phyloP scores from a whole-genome alignment of 2,329 filamentous ascomycete species.

The Ustulina deusta region DNA sequence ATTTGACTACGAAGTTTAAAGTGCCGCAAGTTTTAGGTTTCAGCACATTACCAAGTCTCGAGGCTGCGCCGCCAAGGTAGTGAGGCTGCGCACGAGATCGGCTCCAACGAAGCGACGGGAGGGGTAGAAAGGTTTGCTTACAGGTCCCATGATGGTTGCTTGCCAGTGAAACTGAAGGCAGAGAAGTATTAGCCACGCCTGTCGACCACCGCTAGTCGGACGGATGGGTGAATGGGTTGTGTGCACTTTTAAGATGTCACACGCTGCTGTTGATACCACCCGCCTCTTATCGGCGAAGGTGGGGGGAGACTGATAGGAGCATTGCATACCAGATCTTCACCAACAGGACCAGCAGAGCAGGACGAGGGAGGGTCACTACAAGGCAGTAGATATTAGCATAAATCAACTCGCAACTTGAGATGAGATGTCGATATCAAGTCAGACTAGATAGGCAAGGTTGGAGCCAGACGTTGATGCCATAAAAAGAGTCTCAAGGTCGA shows the following conservation, averaged over 20 bases:
- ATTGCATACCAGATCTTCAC: constrained; percentile 95
- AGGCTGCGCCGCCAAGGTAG: neutral
- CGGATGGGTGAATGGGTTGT: constrained; percentile 36
- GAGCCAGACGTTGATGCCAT: neutral
- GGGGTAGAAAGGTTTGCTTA: constrained; percentile 65
- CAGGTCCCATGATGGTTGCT: constrained; percentile 99
- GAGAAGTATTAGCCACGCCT: constrained; percentile 49
- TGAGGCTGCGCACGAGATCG: constrained; percentile 2
- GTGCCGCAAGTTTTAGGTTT: neutral
- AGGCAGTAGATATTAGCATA: constrained; percentile 38
- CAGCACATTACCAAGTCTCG: neutral
- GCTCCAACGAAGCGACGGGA: constrained; percentile 38
- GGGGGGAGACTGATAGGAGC: constrained; percentile 49
- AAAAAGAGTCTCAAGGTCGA: neutral
- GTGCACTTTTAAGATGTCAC: constrained; percentile 43
- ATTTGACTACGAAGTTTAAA: neutral
- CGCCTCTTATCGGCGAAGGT: constrained; percentile 46
- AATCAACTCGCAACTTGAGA: constrained; percentile 22
- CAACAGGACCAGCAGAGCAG: constrained; percentile 96
- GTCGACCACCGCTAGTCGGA: constrained; percentile 4
- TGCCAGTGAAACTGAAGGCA: constrained; percentile 94
- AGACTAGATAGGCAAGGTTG: neutral
- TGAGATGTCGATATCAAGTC: neutral
- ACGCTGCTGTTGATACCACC: constrained; percentile 33
- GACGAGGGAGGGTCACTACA: constrained; percentile 95